A percentile compares a stretch with the other conserved stretches of the same genome.
These are phyloP conservation scores for Rhodosporidiobolus sp. DNA, from an alignment of 768 basidiomycete species.

Conservation along the genomic window DNA sequence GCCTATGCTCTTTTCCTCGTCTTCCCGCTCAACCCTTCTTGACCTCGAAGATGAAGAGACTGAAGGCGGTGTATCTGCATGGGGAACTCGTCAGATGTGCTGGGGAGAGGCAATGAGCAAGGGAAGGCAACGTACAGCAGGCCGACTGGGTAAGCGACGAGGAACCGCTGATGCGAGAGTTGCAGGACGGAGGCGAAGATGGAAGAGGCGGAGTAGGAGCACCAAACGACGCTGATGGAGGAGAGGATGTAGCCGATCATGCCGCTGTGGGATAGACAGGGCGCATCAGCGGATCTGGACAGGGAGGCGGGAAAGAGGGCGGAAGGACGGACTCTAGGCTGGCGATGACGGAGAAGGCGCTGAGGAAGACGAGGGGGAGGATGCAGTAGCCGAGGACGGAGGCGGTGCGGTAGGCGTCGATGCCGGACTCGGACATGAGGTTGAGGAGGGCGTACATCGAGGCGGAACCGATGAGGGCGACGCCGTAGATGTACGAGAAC, in stretches of 20 bases:
- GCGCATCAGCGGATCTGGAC: too few species aligned
- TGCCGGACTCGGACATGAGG: slow-evolving; percentile 90
- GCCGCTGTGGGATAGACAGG: slow-evolving; percentile 56
- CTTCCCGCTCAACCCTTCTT: slow-evolving; percentile 9
- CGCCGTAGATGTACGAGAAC: slow-evolving; percentile 97
- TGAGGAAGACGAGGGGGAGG: slow-evolving; percentile 91
- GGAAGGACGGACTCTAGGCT: slow-evolving; percentile 78
- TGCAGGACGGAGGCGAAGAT: slow-evolving; percentile 93
- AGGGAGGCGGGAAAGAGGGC: neutral
- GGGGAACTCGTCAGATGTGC: neutral
- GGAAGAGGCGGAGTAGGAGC: slow-evolving; percentile 89
- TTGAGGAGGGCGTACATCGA: slow-evolving; percentile 93
- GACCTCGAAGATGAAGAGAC: slow-evolving; percentile 32
- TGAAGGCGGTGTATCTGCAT: slow-evolving; percentile 19
- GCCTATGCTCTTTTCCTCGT: neutral
- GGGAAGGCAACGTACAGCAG: slow-evolving; percentile 53
- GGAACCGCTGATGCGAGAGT: slow-evolving; percentile 89
- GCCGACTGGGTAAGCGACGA: slow-evolving; percentile 95
- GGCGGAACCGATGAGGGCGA: slow-evolving; percentile 86
- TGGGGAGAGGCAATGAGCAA: too few species aligned
- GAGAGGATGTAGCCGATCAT: slow-evolving; percentile 81
- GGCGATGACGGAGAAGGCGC: slow-evolving; percentile 78
- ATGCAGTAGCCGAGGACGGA: slow-evolving; percentile 96
- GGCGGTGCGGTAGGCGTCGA: slow-evolving; percentile 85
- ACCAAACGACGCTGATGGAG: slow-evolving; percentile 83